phyloP scores from a whole-genome alignment of 768 basidiomycete species.

The Auricularia sp. region DNA sequence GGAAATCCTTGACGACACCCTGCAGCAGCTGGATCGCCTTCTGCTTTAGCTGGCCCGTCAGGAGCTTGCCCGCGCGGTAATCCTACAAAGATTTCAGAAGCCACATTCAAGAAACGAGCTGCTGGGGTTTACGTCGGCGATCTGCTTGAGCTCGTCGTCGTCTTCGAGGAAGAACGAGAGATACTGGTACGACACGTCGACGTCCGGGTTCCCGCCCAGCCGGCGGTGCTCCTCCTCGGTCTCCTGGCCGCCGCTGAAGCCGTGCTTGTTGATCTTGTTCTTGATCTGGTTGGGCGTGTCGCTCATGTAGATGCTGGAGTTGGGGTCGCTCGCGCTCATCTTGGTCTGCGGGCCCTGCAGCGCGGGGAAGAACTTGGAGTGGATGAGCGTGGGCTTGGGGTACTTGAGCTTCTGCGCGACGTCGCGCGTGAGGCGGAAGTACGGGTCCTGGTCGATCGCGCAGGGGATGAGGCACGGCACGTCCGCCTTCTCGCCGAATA shows the following conservation, averaged over 20 bases:
- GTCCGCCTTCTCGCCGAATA: conserved; percentile 73
- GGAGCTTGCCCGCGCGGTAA: conserved; percentile 76
- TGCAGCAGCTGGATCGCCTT: conserved; percentile 78
- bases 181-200: conserved; percentile 94
- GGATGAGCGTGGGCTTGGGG: conserved; percentile 85
- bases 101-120: neutral
- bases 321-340: conserved; percentile 94
- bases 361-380: conserved; percentile 97
- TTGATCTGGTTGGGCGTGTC: conserved; percentile 90
- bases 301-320: conserved; percentile 92
- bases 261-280: conserved; percentile 93
- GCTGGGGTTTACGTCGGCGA: conserved; percentile 54
- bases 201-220: conserved; percentile 84
- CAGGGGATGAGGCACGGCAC: conserved; percentile 94
- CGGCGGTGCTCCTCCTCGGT: conserved; percentile 90
- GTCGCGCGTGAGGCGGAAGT: conserved; percentile 96
- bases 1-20: conserved; percentile 75
- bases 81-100: conserved; percentile 41
- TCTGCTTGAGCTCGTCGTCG: conserved; percentile 69
- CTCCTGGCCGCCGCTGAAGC: conserved; percentile 90
- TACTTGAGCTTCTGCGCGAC: conserved; percentile 90
- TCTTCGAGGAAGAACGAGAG: conserved; percentile 91
- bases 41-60: conserved; percentile 88
- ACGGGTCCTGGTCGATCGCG: conserved; percentile 95
- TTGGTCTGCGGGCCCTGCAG: conserved; percentile 97